Evolutionary conservation across 2,329 filamentous ascomycete species (phyloP).

Genomic region (Monilinia fructicola): DNA sequence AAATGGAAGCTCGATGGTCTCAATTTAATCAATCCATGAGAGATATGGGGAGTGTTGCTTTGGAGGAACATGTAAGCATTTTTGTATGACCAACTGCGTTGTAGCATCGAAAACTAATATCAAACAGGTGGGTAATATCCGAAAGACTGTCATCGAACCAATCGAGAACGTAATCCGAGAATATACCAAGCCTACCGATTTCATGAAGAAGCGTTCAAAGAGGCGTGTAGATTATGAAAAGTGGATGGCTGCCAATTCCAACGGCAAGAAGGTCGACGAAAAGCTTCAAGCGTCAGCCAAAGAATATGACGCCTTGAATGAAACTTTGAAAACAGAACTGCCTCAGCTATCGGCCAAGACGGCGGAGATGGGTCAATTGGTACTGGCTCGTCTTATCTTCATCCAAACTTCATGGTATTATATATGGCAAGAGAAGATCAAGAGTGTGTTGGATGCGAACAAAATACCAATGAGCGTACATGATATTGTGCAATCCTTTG

Average conservation of each 20-base stretch:
- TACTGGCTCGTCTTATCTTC: slow-evolving; percentile 78
- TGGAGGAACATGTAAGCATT: slow-evolving; percentile 76
- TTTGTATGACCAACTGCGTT: slow-evolving; percentile 16
- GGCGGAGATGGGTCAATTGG: slow-evolving; percentile 79
- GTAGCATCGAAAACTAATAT: slow-evolving; percentile 25
- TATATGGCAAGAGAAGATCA: slow-evolving; percentile 81
- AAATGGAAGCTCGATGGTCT: slow-evolving; percentile 92
- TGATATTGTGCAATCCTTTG: slow-evolving; percentile 76
- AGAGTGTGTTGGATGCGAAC: slow-evolving; percentile 66
- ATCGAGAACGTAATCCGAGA: slow-evolving; percentile 76
- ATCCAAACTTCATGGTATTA: slow-evolving; percentile 82
- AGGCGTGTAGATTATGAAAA: slow-evolving; percentile 86
- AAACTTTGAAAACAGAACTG: slow-evolving; percentile 88
- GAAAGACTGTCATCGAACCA: slow-evolving; percentile 80
- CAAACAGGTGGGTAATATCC: slow-evolving; percentile 60
- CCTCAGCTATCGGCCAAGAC: slow-evolving; percentile 80
- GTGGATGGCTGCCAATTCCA: slow-evolving; percentile 72
- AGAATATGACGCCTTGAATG: slow-evolving; percentile 81
- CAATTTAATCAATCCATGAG: slow-evolving; percentile 84
- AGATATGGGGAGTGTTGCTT: slow-evolving; percentile 77
- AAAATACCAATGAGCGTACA: slow-evolving; percentile 64
- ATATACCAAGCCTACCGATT: slow-evolving; percentile 79
- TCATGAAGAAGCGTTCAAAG: slow-evolving; percentile 94
- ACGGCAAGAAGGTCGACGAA: slow-evolving; percentile 82
- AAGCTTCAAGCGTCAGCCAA: slow-evolving; percentile 82